These are phyloP conservation scores for Amphicarpaea edgeworthii DNA, from an alignment of 306 rosid species.

Conservation along the genomic window DNA sequence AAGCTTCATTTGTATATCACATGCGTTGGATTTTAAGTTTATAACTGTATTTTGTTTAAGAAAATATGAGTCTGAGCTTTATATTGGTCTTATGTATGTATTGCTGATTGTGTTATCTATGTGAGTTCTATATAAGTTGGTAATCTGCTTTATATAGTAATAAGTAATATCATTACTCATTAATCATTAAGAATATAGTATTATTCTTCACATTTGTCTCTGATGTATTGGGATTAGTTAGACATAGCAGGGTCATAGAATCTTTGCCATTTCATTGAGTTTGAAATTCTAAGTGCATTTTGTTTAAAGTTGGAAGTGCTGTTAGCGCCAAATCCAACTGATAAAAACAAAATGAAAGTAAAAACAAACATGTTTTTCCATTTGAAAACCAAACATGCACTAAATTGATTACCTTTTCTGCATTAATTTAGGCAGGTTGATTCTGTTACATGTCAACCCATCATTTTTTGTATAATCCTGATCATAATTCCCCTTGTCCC, in stretches of 20 bases:
- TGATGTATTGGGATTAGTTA: constrained; percentile 2
- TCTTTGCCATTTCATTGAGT: constrained; percentile 2
- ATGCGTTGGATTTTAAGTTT: not conserved
- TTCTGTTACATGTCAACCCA: too few species aligned
- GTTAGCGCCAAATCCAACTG: too few species aligned
- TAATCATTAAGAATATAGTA: not conserved
- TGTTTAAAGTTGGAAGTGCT: too few species aligned
- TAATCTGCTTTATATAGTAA: not conserved
- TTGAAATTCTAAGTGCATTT: too few species aligned
- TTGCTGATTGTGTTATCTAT: not conserved
- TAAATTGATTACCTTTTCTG: too few species aligned
- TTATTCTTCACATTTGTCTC: constrained; percentile 9
- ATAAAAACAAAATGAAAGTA: too few species aligned
- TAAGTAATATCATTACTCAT: too few species aligned
- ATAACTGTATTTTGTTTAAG: not conserved
- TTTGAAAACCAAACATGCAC: too few species aligned
- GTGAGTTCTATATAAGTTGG: not conserved
- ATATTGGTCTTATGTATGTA: not conserved
- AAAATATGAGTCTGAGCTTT: not conserved
- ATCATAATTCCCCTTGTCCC: too few species aligned
- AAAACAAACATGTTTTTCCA: too few species aligned
- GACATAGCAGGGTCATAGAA: not conserved
- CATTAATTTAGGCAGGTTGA: too few species aligned
- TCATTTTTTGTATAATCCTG: too few species aligned
- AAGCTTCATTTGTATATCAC: not conserved